Conservation (phyloP, 176 grass and related monocot species). For the Leersia perrieri region DNA sequence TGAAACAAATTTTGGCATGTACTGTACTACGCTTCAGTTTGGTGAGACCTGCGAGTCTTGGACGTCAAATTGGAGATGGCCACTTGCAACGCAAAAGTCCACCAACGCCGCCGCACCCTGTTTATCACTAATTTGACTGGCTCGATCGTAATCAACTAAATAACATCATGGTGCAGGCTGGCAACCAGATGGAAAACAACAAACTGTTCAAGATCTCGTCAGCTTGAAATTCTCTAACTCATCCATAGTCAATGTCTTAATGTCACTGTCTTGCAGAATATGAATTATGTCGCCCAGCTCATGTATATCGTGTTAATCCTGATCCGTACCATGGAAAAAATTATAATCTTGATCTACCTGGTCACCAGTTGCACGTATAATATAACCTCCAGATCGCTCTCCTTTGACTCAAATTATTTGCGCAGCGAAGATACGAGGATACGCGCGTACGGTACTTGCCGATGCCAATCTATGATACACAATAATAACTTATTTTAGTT, state of each 20-base stretch:
- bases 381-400: background rate
- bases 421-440: background rate
- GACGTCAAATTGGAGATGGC: background rate
- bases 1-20: background rate
- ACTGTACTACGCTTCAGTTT: background rate
- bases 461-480: background rate
- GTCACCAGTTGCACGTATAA: background rate
- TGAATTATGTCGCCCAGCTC: background rate
- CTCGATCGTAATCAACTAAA: background rate
- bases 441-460: background rate
- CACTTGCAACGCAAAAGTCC: background rate
- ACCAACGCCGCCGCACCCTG: no score
- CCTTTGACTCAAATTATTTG: background rate
- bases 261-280: background rate
- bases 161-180: background rate
- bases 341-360: background rate
- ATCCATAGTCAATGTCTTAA: background rate
- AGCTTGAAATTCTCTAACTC: background rate
- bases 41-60: background rate
- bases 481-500: background rate
- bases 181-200: background rate
- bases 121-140: background rate
- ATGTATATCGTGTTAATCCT: background rate
- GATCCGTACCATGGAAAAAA: background rate
- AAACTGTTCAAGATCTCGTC: background rate